Percentiles rank a stretch among this genome's conserved stretches.
phyloP scores from a whole-genome alignment of 2,329 filamentous ascomycete genomes.

The Beauveria sp. region DNA sequence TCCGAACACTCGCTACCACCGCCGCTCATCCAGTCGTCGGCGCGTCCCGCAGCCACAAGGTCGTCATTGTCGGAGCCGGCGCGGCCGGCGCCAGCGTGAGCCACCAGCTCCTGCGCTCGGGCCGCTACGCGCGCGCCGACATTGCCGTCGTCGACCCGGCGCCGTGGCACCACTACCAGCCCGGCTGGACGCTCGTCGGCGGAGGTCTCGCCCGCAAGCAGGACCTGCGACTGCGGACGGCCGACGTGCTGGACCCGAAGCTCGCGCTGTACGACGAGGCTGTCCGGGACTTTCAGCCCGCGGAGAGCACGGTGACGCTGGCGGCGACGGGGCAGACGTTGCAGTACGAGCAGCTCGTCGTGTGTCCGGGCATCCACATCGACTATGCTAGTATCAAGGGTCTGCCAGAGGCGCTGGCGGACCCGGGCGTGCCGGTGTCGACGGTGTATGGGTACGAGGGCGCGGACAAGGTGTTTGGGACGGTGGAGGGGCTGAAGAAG shows the following conservation, averaged over 20 bases:
- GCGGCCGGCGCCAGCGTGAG: slow-evolving; percentile 57
- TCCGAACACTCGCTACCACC: neutral
- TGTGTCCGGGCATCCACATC: slow-evolving; percentile 50
- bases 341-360: slow-evolving; percentile 57
- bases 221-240: slow-evolving; percentile 44
- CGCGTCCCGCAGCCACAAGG: slow-evolving; percentile 40
- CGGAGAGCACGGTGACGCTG: slow-evolving; percentile 49
- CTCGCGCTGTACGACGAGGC: slow-evolving; percentile 51
- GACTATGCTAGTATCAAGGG: slow-evolving; percentile 46
- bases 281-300: slow-evolving; percentile 44
- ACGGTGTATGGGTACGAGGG: slow-evolving; percentile 52
- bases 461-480: slow-evolving; percentile 44
- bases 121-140: slow-evolving; percentile 49
- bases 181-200: slow-evolving; percentile 62
- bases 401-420: slow-evolving; percentile 46
- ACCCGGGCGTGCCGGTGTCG: slow-evolving; percentile 41
- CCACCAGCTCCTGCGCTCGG: slow-evolving; percentile 57
- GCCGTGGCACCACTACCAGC: slow-evolving; percentile 59
- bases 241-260: slow-evolving; percentile 48
- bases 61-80: slow-evolving; percentile 61
- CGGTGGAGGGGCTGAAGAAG: slow-evolving; percentile 38
- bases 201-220: slow-evolving; percentile 57
- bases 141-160: slow-evolving; percentile 60
- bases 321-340: slow-evolving; percentile 40
- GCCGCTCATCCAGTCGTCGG: neutral